Evolutionary conservation across 495 filamentous ascomycete genomes (phyloP).

Genomic region (Aspergillus wentii): DNA sequence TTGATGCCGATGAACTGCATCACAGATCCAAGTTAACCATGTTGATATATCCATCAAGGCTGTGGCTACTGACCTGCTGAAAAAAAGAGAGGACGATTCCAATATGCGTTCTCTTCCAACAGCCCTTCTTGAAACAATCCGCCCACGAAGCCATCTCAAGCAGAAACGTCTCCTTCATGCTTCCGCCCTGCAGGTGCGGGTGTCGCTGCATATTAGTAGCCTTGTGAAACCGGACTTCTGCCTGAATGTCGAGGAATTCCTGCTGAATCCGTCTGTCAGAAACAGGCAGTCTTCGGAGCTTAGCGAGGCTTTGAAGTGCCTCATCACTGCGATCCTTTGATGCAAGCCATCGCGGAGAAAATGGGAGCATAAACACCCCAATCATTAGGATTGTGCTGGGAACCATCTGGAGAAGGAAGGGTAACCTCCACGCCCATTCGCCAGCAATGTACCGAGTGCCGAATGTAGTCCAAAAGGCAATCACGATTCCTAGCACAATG

Average conservation of each 20-base stretch:
- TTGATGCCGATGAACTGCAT: conserved; percentile 30
- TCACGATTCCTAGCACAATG: conserved; percentile 50
- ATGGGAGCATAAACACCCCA: conserved; percentile 67
- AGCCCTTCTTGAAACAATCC: conserved; percentile 29
- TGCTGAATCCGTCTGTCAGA: conserved; percentile 35
- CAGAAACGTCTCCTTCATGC: conserved; percentile 10
- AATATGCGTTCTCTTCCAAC: conserved; percentile 41
- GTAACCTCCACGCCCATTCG: conserved; percentile 47
- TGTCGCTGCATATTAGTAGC: conserved; percentile 21
- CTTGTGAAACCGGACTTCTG: conserved; percentile 31
- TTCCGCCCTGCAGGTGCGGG: conserved; percentile 20
- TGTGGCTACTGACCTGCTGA: conserved; percentile 25
- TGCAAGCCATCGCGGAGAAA: conserved; percentile 72
- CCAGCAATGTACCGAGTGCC: conserved; percentile 49
- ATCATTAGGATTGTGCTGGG: conserved; percentile 60
- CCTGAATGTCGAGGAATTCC: conserved; percentile 38
- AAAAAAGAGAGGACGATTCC: conserved; percentile 43
- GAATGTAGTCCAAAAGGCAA: conserved; percentile 55
- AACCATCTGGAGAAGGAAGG: conserved; percentile 61
- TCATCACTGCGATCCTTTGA: conserved; percentile 70
- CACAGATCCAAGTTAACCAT: not conserved
- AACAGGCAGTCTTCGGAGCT: conserved; percentile 58
- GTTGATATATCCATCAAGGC: no score
- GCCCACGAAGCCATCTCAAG: conserved; percentile 26
- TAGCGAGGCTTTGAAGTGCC: conserved; percentile 54